These are phyloP conservation scores for Solanum gandarillasii DNA, from an alignment of 257 asterid species.

Conservation along the genomic window DNA sequence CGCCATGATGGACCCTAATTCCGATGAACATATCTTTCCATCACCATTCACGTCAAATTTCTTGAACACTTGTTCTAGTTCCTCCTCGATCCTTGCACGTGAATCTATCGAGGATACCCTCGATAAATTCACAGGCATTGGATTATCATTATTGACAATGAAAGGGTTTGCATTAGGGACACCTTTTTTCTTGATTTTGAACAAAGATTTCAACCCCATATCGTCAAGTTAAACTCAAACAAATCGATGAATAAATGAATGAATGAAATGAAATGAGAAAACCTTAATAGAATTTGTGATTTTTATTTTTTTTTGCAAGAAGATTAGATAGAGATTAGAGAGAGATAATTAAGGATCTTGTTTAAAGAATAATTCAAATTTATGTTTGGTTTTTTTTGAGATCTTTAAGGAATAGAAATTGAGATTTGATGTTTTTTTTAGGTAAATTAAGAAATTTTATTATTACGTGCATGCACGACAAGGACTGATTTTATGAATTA, in stretches of 20 bases:
- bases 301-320: background rate
- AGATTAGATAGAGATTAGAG: background rate
- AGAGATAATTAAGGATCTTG: background rate
- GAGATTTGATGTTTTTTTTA: background rate
- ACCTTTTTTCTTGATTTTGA: constrained; percentile 35
- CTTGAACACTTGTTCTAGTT: constrained; percentile 64
- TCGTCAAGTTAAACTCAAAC: background rate
- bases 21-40: constrained; percentile 58
- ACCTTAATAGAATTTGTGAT: background rate
- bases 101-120: constrained; percentile 32
- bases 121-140: constrained; percentile 1
- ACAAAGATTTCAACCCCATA: constrained; percentile 51
- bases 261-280: background rate
- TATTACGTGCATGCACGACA: background rate
- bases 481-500: background rate
- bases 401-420: background rate
- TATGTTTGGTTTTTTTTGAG: background rate
- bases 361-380: background rate
- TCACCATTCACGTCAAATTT: constrained; percentile 82
- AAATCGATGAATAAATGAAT: background rate
- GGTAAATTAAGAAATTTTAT: background rate
- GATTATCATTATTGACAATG: background rate
- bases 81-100: constrained; percentile 50
- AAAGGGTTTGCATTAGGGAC: background rate
- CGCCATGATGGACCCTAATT: constrained; percentile 62